phyloP scores from a whole-genome alignment of 108 stramenopile species.

The Nannochloropsis oceanica region DNA sequence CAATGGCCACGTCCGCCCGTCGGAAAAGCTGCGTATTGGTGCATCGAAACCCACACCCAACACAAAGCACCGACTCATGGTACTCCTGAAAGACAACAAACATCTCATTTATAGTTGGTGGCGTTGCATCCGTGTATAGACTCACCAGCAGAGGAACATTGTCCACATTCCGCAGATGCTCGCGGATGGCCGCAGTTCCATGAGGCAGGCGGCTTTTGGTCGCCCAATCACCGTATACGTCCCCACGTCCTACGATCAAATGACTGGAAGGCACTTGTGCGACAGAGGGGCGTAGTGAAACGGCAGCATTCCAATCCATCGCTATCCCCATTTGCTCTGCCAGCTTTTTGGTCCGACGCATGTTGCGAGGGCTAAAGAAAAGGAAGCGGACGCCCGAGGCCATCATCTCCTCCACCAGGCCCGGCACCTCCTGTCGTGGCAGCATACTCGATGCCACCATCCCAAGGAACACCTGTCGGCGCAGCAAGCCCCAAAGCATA shows the following conservation, averaged over 20 bases:
- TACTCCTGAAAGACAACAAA: conserved; percentile 28
- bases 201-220: conserved; percentile 66
- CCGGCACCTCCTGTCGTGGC: conserved; percentile 72
- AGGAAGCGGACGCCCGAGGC: conserved; percentile 88
- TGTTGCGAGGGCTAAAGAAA: conserved; percentile 89
- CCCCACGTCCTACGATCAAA: background rate
- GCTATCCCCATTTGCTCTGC: conserved; percentile 86
- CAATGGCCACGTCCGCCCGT: conserved; percentile 21
- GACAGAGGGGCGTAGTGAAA: conserved; percentile 65
- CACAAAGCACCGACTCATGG: conserved; percentile 20
- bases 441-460: conserved; percentile 72
- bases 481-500: background rate
- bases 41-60: conserved; percentile 5
- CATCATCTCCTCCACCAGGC: conserved; percentile 53
- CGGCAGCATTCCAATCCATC: conserved; percentile 88
- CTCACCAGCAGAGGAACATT: conserved; percentile 88
- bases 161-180: conserved; percentile 72
- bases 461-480: conserved; percentile 73
- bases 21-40: conserved; percentile 22
- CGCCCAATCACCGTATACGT: background rate
- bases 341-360: conserved; percentile 88
- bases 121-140: conserved; percentile 86
- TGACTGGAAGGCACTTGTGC: conserved; percentile 35
- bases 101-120: conserved; percentile 70
- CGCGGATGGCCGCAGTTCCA: conserved; percentile 50